phyloP scores from a whole-genome alignment of 768 basidiomycete genomes.

The Mycena venus region DNA sequence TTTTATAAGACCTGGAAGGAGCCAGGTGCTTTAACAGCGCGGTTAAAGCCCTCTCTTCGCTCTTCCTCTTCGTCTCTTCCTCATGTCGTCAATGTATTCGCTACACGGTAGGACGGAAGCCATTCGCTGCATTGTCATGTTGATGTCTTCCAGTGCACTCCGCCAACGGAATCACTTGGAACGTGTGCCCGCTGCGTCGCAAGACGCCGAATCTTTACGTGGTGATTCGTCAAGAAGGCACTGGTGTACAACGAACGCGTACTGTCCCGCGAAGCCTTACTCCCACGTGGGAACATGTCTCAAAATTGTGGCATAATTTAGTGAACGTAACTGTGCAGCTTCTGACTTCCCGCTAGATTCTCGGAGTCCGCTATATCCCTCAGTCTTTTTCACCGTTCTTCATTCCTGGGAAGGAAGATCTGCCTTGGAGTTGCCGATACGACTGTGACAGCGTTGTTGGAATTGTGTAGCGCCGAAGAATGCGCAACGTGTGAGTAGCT shows the following conservation, averaged over 20 bases:
- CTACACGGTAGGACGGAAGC: background rate
- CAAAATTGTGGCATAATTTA: background rate
- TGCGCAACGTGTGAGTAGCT: background rate
- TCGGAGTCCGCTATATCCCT: background rate
- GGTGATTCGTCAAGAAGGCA: background rate
- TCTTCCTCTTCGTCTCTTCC: too few species aligned
- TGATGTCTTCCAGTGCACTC: background rate
- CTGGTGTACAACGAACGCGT: background rate
- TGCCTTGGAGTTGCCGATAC: background rate
- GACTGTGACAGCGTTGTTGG: background rate
- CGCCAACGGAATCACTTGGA: background rate
- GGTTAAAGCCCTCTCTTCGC: too few species aligned
- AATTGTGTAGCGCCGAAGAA: background rate
- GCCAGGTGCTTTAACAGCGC: too few species aligned
- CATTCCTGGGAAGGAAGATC: background rate
- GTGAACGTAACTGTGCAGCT: background rate
- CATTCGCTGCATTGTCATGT: too few species aligned
- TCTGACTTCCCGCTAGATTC: background rate
- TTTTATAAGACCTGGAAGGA: too few species aligned
- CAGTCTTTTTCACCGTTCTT: background rate
- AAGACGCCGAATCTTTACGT: background rate
- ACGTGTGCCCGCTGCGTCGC: background rate
- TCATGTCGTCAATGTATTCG: background rate
- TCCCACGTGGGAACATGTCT: background rate
- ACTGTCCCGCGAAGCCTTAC: background rate